Evolutionary conservation across 345 rosid species (phyloP).

Genomic region (Cardamine occulta): DNA sequence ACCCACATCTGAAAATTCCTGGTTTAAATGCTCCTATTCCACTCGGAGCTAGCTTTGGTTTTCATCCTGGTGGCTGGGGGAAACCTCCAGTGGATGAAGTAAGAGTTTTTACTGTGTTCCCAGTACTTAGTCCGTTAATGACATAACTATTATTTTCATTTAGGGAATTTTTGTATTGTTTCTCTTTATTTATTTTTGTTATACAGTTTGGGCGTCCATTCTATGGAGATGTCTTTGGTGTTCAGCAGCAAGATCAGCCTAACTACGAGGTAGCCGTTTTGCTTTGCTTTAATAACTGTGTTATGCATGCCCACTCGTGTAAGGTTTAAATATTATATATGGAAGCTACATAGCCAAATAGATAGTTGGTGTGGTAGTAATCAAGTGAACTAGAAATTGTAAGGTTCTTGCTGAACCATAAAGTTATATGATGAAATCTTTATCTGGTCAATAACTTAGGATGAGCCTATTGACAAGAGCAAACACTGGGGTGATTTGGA

Average conservation of each 20-base stretch:
- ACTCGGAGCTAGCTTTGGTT: background rate
- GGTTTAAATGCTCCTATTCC: background rate
- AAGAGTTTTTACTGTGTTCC: background rate
- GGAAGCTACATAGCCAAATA: background rate
- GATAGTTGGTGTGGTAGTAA: background rate
- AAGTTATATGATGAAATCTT: background rate
- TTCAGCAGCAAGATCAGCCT: background rate
- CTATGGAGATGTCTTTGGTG: background rate
- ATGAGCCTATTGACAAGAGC: constrained; percentile 92
- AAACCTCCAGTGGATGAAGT: background rate
- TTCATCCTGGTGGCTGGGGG: background rate
- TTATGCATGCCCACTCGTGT: background rate
- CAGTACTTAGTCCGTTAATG: background rate
- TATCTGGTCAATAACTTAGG: constrained; percentile 19
- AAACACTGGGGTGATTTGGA: constrained; percentile 99
- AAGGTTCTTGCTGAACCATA: background rate
- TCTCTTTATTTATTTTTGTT: background rate
- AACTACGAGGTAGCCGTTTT: background rate
- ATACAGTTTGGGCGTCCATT: background rate
- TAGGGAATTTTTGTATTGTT: background rate
- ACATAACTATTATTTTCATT: background rate
- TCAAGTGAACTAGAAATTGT: background rate
- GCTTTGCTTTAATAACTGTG: background rate
- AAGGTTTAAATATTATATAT: no score
- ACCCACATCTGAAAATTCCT: background rate